These are phyloP conservation scores for Rhizoclosmatium sp. DNA, from an alignment of 192 early-diverging fungal genomes.

Conservation along the genomic window DNA sequence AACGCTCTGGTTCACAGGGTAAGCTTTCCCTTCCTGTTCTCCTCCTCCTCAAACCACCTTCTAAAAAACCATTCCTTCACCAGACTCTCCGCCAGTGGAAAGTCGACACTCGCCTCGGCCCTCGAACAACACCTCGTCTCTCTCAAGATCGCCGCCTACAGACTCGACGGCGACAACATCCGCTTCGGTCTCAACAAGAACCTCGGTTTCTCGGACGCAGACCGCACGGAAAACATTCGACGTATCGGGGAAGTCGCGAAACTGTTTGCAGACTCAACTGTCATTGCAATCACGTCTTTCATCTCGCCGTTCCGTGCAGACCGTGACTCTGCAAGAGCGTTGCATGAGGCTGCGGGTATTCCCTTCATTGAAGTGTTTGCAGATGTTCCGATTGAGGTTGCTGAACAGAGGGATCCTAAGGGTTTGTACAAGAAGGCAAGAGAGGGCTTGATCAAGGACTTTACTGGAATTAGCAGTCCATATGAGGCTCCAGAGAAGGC, in stretches of 20 bases:
- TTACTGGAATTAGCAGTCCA: constrained; percentile 93
- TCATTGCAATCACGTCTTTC: constrained; percentile 86
- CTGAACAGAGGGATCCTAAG: constrained; percentile 92
- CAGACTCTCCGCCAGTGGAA: constrained; percentile 90
- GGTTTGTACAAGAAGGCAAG: constrained; percentile 96
- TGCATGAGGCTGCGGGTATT: constrained; percentile 78
- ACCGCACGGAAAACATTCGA: constrained; percentile 94
- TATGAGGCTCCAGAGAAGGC: constrained; percentile 86
- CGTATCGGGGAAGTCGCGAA: constrained; percentile 91
- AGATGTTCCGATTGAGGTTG: constrained; percentile 86
- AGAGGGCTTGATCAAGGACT: constrained; percentile 93
- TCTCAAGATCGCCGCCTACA: constrained; percentile 77
- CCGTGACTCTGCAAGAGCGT: constrained; percentile 78
- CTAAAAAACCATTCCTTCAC: background rate
- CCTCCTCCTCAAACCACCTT: background rate
- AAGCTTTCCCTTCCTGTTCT: background rate
- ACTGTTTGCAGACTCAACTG: constrained; percentile 88
- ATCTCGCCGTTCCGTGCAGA: constrained; percentile 89
- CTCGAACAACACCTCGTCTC: constrained; percentile 89
- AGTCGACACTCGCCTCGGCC: constrained; percentile 90
- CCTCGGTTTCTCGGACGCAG: constrained; percentile 62
- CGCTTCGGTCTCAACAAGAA: constrained; percentile 95
- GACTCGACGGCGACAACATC: constrained; percentile 96
- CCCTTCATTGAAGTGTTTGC: constrained; percentile 90
- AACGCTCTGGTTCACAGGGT: constrained; percentile 91